A percentile compares a stretch with the other conserved stretches of the same genome.
Conservation (phyloP, 495 filamentous ascomycete genomes). For the Neurospora terricola region DNA sequence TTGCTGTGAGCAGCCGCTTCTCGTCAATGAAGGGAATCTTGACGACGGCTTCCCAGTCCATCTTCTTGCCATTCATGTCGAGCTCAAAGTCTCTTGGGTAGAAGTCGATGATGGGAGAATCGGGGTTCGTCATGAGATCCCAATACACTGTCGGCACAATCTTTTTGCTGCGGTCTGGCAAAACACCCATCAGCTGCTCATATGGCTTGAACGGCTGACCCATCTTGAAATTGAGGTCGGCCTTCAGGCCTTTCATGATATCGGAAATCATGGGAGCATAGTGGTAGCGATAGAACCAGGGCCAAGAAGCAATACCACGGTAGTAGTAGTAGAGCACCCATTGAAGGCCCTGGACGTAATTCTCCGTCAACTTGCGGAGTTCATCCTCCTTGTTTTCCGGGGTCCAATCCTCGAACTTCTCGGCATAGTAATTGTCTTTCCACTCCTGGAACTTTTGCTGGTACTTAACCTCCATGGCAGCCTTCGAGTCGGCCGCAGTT, state of each 20-base stretch:
- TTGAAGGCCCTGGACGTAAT: conserved; percentile 95
- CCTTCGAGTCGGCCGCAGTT: conserved; percentile 65
- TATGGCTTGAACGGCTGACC: conserved; percentile 91
- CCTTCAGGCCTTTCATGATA: conserved; percentile 77
- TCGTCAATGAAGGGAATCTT: conserved; percentile 99
- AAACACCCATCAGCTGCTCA: conserved; percentile 96
- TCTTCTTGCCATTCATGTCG: conserved; percentile 99
- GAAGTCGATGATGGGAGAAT: conserved; percentile 97
- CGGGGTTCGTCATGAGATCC: conserved; percentile 78
- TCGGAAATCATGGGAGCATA: conserved; percentile 92
- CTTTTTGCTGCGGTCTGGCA: conserved; percentile 92
- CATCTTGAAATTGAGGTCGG: conserved; percentile 82
- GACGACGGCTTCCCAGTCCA: conserved; percentile 99
- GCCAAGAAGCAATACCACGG: conserved; percentile 92
- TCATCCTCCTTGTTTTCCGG: conserved; percentile 66
- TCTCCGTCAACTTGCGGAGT: conserved; percentile 75
- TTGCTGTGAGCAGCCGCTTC: conserved; percentile 67
- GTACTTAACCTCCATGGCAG: conserved; percentile 70
- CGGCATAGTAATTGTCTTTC: conserved; percentile 85
- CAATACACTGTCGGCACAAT: conserved; percentile 86
- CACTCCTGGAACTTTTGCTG: conserved; percentile 77
- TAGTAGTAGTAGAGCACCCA: conserved; percentile 99
- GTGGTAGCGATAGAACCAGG: conserved; percentile 95
- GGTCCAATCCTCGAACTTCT: conserved; percentile 82
- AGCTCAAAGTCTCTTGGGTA: conserved; percentile 96